Conservation (phyloP, 345 rosid species). For the Crucihimalaya himalaica region DNA sequence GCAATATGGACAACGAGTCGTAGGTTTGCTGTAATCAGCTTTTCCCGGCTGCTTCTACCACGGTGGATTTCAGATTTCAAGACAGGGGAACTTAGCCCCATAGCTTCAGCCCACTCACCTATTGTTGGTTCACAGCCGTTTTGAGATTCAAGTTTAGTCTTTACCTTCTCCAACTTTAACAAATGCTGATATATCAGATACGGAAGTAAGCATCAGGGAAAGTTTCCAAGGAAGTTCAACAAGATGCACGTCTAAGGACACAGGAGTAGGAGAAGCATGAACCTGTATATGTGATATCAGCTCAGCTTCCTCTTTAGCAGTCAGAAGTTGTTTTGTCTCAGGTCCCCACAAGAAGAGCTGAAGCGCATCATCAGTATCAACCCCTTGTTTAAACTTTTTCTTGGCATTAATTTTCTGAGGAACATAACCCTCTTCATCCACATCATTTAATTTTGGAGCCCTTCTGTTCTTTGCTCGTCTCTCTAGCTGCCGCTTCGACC, state of each 20-base stretch:
- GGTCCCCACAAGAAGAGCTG: constrained; percentile 78
- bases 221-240: not conserved
- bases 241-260: constrained; percentile 17
- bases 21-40: constrained; percentile 69
- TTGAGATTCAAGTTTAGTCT: constrained; percentile 66
- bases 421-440: constrained; percentile 41
- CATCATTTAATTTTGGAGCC: constrained; percentile 45
- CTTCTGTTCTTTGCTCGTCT: constrained; percentile 62
- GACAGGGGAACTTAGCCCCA: constrained; percentile 53
- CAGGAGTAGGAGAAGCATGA: constrained; percentile 4
- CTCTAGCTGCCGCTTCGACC: constrained; percentile 62
- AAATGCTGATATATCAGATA: constrained; percentile 55
- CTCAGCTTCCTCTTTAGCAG: constrained; percentile 71
- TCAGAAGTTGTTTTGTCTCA: constrained; percentile 76
- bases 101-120: constrained; percentile 78
- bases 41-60: constrained; percentile 66
- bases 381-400: constrained; percentile 49
- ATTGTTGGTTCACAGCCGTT: constrained; percentile 77
- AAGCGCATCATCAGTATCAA: constrained; percentile 67
- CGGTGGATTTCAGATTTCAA: constrained; percentile 66
- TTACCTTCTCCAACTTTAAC: constrained; percentile 59
- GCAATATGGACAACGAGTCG: constrained; percentile 89
- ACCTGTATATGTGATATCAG: constrained; percentile 76
- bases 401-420: constrained; percentile 44
- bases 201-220: constrained; percentile 5